Evolutionary conservation across 495 filamentous ascomycete species (phyloP).

Genomic region (Astrothelium macrocarpum): DNA sequence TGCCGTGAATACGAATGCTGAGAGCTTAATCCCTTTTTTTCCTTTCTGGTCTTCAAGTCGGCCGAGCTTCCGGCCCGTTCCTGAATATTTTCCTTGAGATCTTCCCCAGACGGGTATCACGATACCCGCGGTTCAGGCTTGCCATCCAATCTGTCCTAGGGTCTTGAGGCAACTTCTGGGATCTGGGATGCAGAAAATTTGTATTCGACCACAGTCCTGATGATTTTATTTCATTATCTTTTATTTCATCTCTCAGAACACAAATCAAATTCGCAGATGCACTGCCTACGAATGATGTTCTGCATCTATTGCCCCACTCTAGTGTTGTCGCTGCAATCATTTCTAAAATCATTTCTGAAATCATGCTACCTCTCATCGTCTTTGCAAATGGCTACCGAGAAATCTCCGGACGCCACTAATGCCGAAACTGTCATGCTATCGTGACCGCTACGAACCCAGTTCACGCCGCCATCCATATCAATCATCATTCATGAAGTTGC

Average conservation of each 20-base stretch:
- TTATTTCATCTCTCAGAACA: no score
- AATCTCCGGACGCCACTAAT: not conserved
- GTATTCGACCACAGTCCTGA: no score
- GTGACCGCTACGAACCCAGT: not conserved
- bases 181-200: not conserved
- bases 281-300: not conserved
- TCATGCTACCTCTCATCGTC: not conserved
- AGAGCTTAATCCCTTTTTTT: not conserved
- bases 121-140: not conserved
- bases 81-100: not conserved
- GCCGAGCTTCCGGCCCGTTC: not conserved
- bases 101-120: not conserved
- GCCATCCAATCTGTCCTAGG: not conserved
- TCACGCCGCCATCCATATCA: not conserved
- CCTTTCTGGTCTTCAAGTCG: not conserved
- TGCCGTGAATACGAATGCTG: no score
- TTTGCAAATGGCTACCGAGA: not conserved
- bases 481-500: no score
- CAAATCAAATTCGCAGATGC: not conserved
- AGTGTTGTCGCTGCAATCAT: not conserved
- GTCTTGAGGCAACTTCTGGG: not conserved
- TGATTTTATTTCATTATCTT: no score
- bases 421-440: not conserved
- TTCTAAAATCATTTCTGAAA: not conserved
- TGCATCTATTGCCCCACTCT: not conserved